Conservation (phyloP, 805 yeast species). For the Wickerhamomyces hampshirensis region DNA sequence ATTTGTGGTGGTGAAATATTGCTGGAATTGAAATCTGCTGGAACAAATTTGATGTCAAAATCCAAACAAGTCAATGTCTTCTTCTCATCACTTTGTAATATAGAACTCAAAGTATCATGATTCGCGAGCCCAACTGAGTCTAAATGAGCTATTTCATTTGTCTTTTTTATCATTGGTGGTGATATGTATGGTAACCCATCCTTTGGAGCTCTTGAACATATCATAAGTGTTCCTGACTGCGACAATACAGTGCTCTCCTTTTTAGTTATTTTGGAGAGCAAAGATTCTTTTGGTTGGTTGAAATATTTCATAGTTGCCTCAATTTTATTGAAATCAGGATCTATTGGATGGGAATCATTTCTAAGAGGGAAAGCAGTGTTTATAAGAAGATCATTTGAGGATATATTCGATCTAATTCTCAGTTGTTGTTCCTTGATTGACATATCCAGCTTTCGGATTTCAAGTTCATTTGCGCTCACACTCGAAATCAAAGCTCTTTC, state of each 20-base stretch:
- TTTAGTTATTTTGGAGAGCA: conserved; percentile 2
- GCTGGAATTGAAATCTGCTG: conserved; percentile 19
- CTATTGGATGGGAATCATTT: conserved; percentile 12
- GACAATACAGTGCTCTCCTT: background rate
- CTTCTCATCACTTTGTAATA: conserved; percentile 27
- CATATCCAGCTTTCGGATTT: conserved; percentile 13
- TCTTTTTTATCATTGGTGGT: conserved; percentile 33
- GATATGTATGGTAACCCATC: conserved; percentile 33
- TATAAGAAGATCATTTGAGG: background rate
- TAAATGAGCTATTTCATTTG: conserved; percentile 29
- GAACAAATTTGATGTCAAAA: conserved; percentile 26
- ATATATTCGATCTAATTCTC: conserved; percentile 1
- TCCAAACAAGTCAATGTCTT: conserved; percentile 23
- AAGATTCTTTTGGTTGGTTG: background rate
- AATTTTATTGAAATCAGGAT: conserved; percentile 17
- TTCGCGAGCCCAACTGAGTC: conserved; percentile 32
- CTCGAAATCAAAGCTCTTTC: conserved; percentile 14
- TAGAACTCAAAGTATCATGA: conserved; percentile 24
- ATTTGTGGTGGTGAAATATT: conserved; percentile 27
- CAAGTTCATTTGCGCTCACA: conserved; percentile 15
- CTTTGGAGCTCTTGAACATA: conserved; percentile 28
- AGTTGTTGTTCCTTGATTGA: conserved; percentile 18
- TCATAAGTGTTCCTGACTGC: conserved; percentile 27
- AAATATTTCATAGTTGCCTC: conserved; percentile 10
- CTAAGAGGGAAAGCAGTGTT: conserved; percentile 19